These are phyloP conservation scores for Conoideocrella luteorostrata DNA, from an alignment of 2,329 filamentous ascomycete species.

Conservation along the genomic window DNA sequence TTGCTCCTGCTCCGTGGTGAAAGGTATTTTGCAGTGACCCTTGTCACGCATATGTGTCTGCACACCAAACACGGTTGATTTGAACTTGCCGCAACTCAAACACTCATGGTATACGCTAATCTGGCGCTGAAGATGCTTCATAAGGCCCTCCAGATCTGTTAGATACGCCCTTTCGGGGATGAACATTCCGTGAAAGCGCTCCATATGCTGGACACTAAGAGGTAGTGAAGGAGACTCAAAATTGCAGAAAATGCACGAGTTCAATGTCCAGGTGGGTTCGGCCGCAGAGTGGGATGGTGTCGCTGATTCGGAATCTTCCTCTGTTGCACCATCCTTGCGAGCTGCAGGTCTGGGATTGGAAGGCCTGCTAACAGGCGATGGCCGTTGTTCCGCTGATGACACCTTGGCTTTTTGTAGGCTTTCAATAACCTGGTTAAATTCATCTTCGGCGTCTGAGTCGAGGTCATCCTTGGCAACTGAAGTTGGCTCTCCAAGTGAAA, in stretches of 20 bases:
- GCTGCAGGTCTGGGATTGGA: slow-evolving; percentile 42
- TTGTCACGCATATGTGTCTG: slow-evolving; percentile 98
- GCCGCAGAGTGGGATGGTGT: slow-evolving; percentile 29
- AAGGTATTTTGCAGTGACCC: slow-evolving; percentile 94
- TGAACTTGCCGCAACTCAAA: slow-evolving; percentile 78
- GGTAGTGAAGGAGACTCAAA: slow-evolving; percentile 67
- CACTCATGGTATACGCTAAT: slow-evolving; percentile 78
- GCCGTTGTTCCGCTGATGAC: slow-evolving; percentile 42
- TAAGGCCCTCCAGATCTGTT: slow-evolving; percentile 72
- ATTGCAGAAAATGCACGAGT: slow-evolving; percentile 85
- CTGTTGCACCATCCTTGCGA: slow-evolving; percentile 31
- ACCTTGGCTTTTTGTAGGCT: slow-evolving; percentile 69
- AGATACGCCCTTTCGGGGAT: slow-evolving; percentile 85
- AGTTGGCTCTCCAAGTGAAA: slow-evolving; percentile 80
- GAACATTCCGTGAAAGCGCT: slow-evolving; percentile 89
- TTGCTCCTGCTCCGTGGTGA: slow-evolving; percentile 80
- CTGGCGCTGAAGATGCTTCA: slow-evolving; percentile 72
- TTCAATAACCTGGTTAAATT: slow-evolving; percentile 72
- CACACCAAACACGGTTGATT: slow-evolving; percentile 70
- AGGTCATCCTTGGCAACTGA: slow-evolving; percentile 39
- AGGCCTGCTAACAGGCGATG: slow-evolving; percentile 48
- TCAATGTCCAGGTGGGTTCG: slow-evolving; percentile 36
- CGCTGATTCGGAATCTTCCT: slow-evolving; percentile 37
- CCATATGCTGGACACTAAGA: slow-evolving; percentile 85
- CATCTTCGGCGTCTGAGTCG: slow-evolving; percentile 64